Base-by-base conservation (phyloP, 78 protist genomes). In the Polysphondylium violaceum region DNA sequence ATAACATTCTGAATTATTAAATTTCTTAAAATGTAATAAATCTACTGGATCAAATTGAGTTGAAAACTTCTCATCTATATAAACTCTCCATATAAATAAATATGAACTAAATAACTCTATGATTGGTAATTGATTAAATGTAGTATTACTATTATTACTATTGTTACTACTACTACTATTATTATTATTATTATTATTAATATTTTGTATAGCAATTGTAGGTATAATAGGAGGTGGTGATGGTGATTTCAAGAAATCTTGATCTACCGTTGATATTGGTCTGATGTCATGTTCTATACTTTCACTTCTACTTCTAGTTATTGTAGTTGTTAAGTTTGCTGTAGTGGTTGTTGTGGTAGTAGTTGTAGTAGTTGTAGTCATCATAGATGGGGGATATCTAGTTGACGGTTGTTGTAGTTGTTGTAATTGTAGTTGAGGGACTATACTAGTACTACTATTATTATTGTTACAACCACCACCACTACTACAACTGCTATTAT, bases 41-140 rank as follows among this genome's bases (percentile, higher is more conserved):
- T 83, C 90, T 17, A 83, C 78, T 11, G 78, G 56, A 2, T 83
- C 78, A 58, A 44, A 83, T 29, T 67, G 78, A 21, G 38, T 61
- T 1, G 47, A 43, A 27, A 47, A 33, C 6, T 36, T 31, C 1
- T 63, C 43, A 59, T 83, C 78, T 14, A 41, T 19, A 41, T 55
- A 27, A 17, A 51, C 60, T 23, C 76, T 51, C 90, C 90, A 83
- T 7, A 83, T 68, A 58, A 83, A 83, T 21, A 83, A 47, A 83
- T 83, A 83, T 7, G 79, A 69, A 3, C 71, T 61, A 58, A 83
- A 83, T 17, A 69, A 36, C 6, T 83, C 90, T 8, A 60, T 50
- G 9, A 41, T 43, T 40, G 78, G 90, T 25, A 47, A 3, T 67
- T 43, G 19, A 23, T 43, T 38, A n/a, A 27, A 40, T 36, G 31